phyloP scores from a whole-genome alignment of 1,139 yeast genomes.

The Taphrina wiesneri region DNA sequence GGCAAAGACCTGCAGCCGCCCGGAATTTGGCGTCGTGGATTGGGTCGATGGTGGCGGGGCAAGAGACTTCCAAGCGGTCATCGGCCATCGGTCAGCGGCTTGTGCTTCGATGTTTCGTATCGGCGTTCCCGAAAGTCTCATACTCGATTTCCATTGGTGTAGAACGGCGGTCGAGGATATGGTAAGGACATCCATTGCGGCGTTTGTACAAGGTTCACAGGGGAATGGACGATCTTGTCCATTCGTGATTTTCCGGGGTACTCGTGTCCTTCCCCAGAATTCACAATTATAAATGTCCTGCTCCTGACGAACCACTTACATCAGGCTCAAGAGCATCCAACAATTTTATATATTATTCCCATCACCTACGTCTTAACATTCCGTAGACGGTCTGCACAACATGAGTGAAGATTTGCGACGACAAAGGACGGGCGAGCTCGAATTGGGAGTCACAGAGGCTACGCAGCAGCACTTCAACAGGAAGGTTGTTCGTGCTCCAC shows the following conservation, averaged over 20 bases:
- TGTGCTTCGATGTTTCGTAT: no score
- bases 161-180: background rate
- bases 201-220: background rate
- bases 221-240: background rate
- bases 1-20: background rate
- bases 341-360: background rate
- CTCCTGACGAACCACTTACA: no score
- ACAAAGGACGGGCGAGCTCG: constrained; percentile 32
- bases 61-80: background rate
- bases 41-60: background rate
- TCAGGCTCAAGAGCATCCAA: no score
- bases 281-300: background rate
- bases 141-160: background rate
- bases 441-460: constrained; percentile 31
- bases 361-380: background rate
- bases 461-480: constrained; percentile 11
- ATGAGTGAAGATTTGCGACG: constrained; percentile 26
- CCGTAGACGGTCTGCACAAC: background rate
- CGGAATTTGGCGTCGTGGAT: background rate
- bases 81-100: background rate
- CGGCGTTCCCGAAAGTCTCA: background rate
- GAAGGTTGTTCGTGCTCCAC: constrained; percentile 26
- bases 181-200: background rate
- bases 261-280: background rate
- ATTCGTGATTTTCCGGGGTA: background rate